A percentile compares a stretch with the other conserved stretches of the same genome.
phyloP scores from a whole-genome alignment of 2,329 filamentous ascomycete species.

The Cercospora brassicicola region DNA sequence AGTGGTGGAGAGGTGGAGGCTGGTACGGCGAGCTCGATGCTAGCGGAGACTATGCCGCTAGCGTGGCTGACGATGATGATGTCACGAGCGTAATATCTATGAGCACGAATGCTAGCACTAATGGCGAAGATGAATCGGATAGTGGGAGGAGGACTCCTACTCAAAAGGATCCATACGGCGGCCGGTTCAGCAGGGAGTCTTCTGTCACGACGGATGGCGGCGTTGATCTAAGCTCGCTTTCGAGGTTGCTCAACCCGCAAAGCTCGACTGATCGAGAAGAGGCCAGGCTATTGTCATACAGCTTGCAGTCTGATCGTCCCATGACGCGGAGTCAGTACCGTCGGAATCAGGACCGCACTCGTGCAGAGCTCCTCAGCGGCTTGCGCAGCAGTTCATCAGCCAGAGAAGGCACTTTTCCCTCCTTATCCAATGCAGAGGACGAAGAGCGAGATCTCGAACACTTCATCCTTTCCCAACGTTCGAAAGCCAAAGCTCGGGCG shows the following conservation, averaged over 20 bases:
- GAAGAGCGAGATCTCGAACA: conserved; percentile 61
- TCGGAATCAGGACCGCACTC: conserved; percentile 66
- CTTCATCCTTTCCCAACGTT: conserved; percentile 58
- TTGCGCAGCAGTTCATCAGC: conserved; percentile 41
- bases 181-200: conserved; percentile 45
- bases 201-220: conserved; percentile 56
- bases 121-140: conserved; percentile 49
- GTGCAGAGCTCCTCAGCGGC: conserved; percentile 63
- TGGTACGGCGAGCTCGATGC: conserved; percentile 81
- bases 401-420: conserved; percentile 23
- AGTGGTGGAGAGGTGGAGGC: conserved; percentile 79
- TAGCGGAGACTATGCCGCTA: conserved; percentile 73
- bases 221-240: conserved; percentile 53
- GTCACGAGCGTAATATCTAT: conserved; percentile 77
- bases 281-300: conserved; percentile 76
- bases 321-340: conserved; percentile 80
- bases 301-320: conserved; percentile 68
- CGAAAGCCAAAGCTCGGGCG: conserved; percentile 46
- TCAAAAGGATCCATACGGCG: conserved; percentile 57
- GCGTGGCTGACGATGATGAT: conserved; percentile 63
- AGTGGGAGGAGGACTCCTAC: conserved; percentile 71
- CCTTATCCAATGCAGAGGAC: conserved; percentile 44
- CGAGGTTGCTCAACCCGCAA: conserved; percentile 76
- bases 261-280: conserved; percentile 76
- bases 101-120: conserved; percentile 50